phyloP scores from a whole-genome alignment of 2,329 filamentous ascomycete genomes.

The Alternaria panax region DNA sequence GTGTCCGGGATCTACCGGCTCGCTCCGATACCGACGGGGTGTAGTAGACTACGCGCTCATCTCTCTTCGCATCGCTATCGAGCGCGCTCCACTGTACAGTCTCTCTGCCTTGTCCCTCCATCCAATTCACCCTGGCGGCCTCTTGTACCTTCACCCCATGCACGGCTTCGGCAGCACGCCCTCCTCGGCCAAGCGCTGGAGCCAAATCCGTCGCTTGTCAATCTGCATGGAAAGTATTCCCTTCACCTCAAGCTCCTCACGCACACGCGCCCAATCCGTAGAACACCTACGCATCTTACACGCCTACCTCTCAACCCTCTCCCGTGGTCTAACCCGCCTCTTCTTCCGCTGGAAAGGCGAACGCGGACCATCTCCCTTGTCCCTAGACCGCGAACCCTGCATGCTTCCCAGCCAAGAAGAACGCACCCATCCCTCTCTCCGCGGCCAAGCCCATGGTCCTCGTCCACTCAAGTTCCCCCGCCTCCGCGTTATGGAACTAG shows the following conservation, averaged over 20 bases:
- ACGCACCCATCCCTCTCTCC: constrained; percentile 40
- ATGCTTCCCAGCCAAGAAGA: constrained; percentile 61
- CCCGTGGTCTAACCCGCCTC: constrained; percentile 71
- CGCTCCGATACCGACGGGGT: constrained; percentile 74
- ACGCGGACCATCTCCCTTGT: constrained; percentile 76
- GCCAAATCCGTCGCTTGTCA: constrained; percentile 75
- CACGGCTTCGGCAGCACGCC: constrained; percentile 78
- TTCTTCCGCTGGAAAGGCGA: constrained; percentile 78
- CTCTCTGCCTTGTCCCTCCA: constrained; percentile 75
- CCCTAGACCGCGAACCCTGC: constrained; percentile 73
- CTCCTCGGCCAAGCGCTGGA: constrained; percentile 75
- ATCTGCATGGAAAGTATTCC: constrained; percentile 75
- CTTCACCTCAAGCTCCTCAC: constrained; percentile 61
- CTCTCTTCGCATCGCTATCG: constrained; percentile 82
- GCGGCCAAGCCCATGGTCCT: constrained; percentile 43
- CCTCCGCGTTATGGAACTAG: constrained; percentile 72
- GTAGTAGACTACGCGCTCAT: constrained; percentile 89
- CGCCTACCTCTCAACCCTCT: constrained; percentile 77
- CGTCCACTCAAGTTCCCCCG: constrained; percentile 67
- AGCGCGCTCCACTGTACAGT: constrained; percentile 71
- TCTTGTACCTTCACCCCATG: constrained; percentile 78
- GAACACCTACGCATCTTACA: constrained; percentile 73
- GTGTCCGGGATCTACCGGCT: constrained; percentile 73
- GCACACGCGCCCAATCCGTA: constrained; percentile 68
- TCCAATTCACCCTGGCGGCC: constrained; percentile 75